Conservation (phyloP, 306 rosid species). For the Glycine latifolia region DNA sequence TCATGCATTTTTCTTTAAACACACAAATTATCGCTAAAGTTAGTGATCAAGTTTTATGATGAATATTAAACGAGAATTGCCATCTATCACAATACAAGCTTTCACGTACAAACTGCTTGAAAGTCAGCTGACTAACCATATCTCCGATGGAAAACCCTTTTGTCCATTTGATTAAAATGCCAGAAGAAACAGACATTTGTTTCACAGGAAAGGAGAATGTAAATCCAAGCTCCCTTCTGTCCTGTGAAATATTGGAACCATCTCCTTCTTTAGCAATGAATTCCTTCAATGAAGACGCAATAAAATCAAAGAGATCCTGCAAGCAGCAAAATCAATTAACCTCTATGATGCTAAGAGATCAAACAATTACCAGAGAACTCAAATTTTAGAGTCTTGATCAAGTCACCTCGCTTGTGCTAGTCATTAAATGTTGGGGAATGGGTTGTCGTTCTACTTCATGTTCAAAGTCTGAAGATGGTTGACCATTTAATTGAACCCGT, state of each 20-base stretch:
- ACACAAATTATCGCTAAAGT: not conserved
- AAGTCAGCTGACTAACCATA: slow-evolving; percentile 70
- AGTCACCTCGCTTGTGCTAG: slow-evolving; percentile 79
- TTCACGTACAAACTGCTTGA: slow-evolving; percentile 37
- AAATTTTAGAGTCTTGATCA: slow-evolving; percentile 11
- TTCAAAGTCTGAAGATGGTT: slow-evolving; percentile 57
- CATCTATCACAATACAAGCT: slow-evolving; percentile 38
- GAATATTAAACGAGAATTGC: not conserved
- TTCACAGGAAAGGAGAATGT: slow-evolving; percentile 94
- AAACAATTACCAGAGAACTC: slow-evolving; percentile 21
- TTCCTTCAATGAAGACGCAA: slow-evolving; percentile 74
- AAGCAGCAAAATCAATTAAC: slow-evolving; percentile 43
- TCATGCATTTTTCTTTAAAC: not conserved
- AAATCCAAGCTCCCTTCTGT: slow-evolving; percentile 82
- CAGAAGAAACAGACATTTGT: slow-evolving; percentile 78
- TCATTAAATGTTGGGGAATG: slow-evolving; percentile 76
- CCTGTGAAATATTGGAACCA: slow-evolving; percentile 54
- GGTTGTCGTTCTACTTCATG: slow-evolving; percentile 73
- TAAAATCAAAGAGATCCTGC: slow-evolving; percentile 90
- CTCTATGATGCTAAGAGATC: not conserved
- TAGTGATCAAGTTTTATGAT: not conserved
- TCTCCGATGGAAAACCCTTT: slow-evolving; percentile 78
- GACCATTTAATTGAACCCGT: slow-evolving; percentile 78
- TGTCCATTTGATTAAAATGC: slow-evolving; percentile 90
- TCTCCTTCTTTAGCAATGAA: slow-evolving; percentile 71